phyloP scores from a whole-genome alignment of 805 yeast species.

The Candida ficus region DNA sequence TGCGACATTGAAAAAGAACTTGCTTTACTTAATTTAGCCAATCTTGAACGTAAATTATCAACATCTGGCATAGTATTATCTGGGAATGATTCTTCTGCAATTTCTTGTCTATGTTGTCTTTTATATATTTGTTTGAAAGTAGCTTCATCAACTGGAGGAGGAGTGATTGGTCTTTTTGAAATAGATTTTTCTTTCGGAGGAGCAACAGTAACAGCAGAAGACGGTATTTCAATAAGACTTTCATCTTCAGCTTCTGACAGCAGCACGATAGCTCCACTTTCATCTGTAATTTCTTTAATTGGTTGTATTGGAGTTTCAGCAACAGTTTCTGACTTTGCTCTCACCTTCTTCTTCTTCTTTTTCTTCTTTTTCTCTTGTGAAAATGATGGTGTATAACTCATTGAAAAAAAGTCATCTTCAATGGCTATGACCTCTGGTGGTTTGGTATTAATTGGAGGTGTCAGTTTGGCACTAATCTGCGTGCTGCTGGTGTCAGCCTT shows the following conservation, averaged over 20 bases:
- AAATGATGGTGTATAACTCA: slow-evolving; percentile 8
- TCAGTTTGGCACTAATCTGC: too few relatives aligned
- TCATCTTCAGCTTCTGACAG: not conserved
- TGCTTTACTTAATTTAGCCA: slow-evolving; percentile 1
- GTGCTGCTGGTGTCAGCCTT: too few relatives aligned
- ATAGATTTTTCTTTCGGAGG: not conserved
- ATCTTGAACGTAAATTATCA: not conserved
- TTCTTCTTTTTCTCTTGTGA: slow-evolving; percentile 15
- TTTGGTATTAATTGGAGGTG: not conserved
- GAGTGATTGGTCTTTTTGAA: slow-evolving; percentile 10
- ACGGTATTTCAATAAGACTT: not conserved
- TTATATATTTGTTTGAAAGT: slow-evolving; percentile 2
- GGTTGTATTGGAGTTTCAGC: too few relatives aligned
- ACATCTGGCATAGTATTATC: not conserved
- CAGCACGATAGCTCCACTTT: not conserved
- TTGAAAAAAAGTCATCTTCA: slow-evolving; percentile 26
- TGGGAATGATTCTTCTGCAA: not conserved
- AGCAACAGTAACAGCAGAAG: not conserved
- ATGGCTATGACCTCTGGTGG: slow-evolving; percentile 3
- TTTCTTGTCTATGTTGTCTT: not conserved
- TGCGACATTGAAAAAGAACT: not conserved
- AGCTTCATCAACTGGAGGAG: slow-evolving; percentile 19
- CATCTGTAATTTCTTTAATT: not conserved
- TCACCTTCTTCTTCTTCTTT: slow-evolving; percentile 15
- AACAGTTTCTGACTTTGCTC: not conserved